Evolutionary conservation across 192 early-diverging fungal genomes (phyloP).

Genomic region (Dissophora globulifera): DNA sequence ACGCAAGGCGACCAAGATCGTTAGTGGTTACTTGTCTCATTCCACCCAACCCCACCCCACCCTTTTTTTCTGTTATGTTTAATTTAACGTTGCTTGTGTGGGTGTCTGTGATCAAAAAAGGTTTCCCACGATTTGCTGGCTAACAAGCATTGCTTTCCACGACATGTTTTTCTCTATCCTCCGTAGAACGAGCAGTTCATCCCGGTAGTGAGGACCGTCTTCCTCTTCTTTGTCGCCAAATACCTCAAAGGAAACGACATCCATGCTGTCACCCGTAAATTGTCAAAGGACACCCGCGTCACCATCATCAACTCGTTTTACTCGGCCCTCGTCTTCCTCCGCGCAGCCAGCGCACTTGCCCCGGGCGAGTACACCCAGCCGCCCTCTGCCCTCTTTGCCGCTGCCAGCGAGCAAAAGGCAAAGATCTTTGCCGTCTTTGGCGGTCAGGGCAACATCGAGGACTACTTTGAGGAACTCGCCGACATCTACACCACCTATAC

Average conservation of each 20-base stretch:
- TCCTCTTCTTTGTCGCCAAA: conserved; percentile 76
- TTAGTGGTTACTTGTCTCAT: too few relatives aligned
- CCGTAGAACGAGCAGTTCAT: conserved; percentile 66
- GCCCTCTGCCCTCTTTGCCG: conserved; percentile 75
- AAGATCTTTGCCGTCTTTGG: conserved; percentile 91
- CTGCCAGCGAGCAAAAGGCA: conserved; percentile 69
- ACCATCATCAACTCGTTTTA: conserved; percentile 82
- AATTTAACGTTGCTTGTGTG: too few relatives aligned
- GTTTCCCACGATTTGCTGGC: conserved; percentile 6
- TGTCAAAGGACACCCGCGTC: conserved; percentile 65
- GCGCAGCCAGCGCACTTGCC: conserved; percentile 47
- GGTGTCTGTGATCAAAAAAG: too few relatives aligned
- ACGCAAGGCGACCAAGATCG: too few relatives aligned
- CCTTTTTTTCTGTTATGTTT: too few relatives aligned
- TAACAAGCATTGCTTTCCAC: neutral
- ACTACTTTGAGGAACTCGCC: conserved; percentile 93
- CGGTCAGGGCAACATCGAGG: conserved; percentile 94
- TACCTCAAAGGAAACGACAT: conserved; percentile 87
- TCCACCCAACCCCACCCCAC: too few relatives aligned
- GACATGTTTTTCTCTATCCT: neutral
- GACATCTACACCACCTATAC: conserved; percentile 84
- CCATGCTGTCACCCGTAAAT: conserved; percentile 74
- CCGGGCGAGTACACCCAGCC: conserved; percentile 54
- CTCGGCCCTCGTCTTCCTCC: conserved; percentile 75
- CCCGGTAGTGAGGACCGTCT: conserved; percentile 76